These are phyloP conservation scores for Wickerhamiella australiensis DNA, from an alignment of 805 yeast genomes.

Conservation along the genomic window DNA sequence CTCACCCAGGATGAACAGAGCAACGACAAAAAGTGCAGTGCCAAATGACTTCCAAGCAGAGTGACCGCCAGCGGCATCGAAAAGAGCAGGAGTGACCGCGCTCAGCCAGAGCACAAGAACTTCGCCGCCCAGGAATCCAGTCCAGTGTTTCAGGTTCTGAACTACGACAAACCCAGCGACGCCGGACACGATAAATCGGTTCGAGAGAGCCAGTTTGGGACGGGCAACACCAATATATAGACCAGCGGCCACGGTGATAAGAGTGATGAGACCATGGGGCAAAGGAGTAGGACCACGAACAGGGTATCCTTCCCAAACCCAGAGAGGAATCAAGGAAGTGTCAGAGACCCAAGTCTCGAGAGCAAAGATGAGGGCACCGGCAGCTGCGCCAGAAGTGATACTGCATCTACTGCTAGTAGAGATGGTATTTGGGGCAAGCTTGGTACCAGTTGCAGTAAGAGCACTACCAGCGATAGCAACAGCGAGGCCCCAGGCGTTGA, in stretches of 20 bases:
- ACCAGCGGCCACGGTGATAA: slow-evolving; percentile 50
- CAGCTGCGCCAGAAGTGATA: slow-evolving; percentile 47
- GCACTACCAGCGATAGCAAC: slow-evolving; percentile 44
- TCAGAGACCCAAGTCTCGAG: slow-evolving; percentile 68
- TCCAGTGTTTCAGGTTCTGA: slow-evolving; percentile 49
- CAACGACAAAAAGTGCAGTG: slow-evolving; percentile 35
- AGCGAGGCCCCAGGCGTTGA: slow-evolving; percentile 55
- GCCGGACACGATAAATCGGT: slow-evolving; percentile 34
- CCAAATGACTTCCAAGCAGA: slow-evolving; percentile 39
- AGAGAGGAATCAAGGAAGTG: slow-evolving; percentile 71
- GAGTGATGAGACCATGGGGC: slow-evolving; percentile 60
- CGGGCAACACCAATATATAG: slow-evolving; percentile 34
- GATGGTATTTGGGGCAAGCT: slow-evolving; percentile 18
- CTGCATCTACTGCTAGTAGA: slow-evolving; percentile 18
- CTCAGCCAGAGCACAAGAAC: slow-evolving; percentile 48
- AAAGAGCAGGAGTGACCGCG: slow-evolving; percentile 47
- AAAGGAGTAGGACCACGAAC: slow-evolving; percentile 77
- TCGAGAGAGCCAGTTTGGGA: slow-evolving; percentile 23
- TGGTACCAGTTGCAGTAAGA: slow-evolving; percentile 34
- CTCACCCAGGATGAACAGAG: slow-evolving; percentile 58
- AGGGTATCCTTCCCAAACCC: slow-evolving; percentile 97
- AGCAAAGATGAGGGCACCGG: slow-evolving; percentile 65
- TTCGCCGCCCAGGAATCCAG: slow-evolving; percentile 64
- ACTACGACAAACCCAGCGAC: slow-evolving; percentile 41
- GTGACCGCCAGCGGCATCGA: slow-evolving; percentile 45